Evolutionary conservation across 495 filamentous ascomycete genomes (phyloP).

Genomic region (Penicillium steckii): DNA sequence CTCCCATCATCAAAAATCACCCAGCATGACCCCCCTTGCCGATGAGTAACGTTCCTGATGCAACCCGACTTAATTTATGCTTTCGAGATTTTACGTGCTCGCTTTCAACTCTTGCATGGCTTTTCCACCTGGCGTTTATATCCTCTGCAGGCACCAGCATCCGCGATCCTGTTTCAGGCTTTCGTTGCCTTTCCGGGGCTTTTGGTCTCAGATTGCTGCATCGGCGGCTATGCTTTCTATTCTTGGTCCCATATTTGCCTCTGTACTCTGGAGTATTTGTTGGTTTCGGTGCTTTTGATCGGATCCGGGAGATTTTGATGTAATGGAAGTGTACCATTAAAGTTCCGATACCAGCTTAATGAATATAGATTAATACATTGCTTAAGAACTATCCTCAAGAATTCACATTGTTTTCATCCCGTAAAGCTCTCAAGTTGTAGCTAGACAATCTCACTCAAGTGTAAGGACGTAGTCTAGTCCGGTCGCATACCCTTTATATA

Average conservation of each 20-base stretch:
- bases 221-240: constrained; percentile 14
- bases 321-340: constrained; percentile 27
- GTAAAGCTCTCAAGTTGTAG: neutral
- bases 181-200: neutral
- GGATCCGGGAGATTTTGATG: constrained; percentile 24
- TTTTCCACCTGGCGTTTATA: constrained; percentile 23
- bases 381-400: too few species aligned
- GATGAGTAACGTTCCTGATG: constrained; percentile 38
- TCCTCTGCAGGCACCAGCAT: constrained; percentile 4
- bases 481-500: too few species aligned
- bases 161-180: constrained; percentile 1
- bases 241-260: constrained; percentile 27
- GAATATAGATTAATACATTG: constrained; percentile 30
- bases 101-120: constrained; percentile 14
- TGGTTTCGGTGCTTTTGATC: constrained; percentile 20
- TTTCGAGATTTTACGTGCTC: constrained; percentile 7
- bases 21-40: constrained; percentile 37
- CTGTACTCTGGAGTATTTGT: constrained; percentile 31
- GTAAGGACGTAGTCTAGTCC: too few species aligned
- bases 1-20: constrained; percentile 42
- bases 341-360: constrained; percentile 16
- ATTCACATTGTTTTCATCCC: too few species aligned
- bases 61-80: constrained; percentile 16
- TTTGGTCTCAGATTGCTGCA: neutral
- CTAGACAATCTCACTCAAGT: too few species aligned